Evolutionary conservation across 2,329 filamentous ascomycete species (phyloP).

Genomic region (Cercospora sesami): DNA sequence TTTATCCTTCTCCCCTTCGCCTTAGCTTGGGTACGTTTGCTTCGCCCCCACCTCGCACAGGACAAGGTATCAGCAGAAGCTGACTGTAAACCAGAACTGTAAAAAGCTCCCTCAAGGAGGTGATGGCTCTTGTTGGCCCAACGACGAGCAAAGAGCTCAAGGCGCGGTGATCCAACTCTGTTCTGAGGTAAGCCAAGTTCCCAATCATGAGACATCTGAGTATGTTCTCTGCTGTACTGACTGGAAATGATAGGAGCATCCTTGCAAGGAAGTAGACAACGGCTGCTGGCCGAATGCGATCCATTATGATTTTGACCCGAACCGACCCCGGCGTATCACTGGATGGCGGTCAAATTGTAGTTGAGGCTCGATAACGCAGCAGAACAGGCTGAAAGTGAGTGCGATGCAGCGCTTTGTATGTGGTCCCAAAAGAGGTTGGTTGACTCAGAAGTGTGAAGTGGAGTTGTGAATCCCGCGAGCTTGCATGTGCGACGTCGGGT

Average conservation of each 20-base stretch:
- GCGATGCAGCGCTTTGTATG: not conserved
- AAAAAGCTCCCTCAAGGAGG: not conserved
- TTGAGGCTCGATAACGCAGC: not conserved
- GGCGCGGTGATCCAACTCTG: not conserved
- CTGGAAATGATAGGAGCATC: not conserved
- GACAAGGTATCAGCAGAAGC: too few relatives aligned
- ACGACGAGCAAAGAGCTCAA: not conserved
- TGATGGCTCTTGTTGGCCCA: not conserved
- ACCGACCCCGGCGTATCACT: not conserved
- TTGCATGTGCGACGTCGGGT: not conserved
- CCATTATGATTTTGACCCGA: not conserved
- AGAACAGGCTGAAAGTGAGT: not conserved
- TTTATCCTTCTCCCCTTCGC: too few relatives aligned
- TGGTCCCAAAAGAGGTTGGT: not conserved
- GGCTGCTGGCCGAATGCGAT: not conserved
- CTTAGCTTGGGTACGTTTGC: too few relatives aligned
- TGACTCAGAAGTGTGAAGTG: not conserved
- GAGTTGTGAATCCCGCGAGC: not conserved
- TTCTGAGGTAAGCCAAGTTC: not conserved
- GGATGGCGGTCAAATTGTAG: not conserved
- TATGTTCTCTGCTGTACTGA: too few relatives aligned
- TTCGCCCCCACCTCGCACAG: too few relatives aligned
- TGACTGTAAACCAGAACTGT: not conserved
- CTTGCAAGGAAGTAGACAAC: not conserved
- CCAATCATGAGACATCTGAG: too few relatives aligned